Percentiles rank a stretch among this genome's conserved stretches.
Evolutionary conservation across 495 filamentous ascomycete species (phyloP).

Genomic region (Talaromyces wortmannii): DNA sequence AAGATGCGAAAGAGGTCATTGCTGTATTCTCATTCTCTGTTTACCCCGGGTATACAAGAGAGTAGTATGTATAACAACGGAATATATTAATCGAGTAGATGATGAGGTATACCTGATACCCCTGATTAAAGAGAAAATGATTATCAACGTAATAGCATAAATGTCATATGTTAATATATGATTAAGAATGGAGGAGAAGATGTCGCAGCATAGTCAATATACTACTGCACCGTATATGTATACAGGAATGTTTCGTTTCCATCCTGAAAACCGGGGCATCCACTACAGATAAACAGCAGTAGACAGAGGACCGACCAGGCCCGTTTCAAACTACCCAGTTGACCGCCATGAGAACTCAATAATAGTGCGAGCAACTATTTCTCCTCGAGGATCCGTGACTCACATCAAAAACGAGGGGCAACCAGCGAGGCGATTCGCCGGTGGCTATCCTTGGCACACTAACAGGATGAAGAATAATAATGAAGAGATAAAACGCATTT

Average conservation of each 20-base stretch:
- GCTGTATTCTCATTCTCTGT: constrained; percentile 2
- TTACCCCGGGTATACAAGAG: not conserved
- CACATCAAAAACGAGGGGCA: not conserved
- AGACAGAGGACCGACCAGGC: not conserved
- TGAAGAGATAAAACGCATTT: too few species aligned
- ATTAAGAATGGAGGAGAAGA: too few species aligned
- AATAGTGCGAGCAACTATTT: not conserved
- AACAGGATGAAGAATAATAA: too few species aligned
- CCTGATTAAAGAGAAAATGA: not conserved
- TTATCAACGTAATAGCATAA: not conserved
- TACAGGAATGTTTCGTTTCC: not conserved
- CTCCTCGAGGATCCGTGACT: not conserved
- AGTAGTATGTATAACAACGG: too few species aligned
- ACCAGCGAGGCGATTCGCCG: not conserved
- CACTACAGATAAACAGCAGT: not conserved
- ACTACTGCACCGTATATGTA: not conserved
- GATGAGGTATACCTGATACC: constrained; percentile 1
- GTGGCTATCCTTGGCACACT: not conserved
- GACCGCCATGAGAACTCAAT: not conserved
- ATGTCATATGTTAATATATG: not conserved
- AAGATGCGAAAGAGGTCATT: constrained; percentile 30
- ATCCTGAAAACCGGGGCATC: not conserved
- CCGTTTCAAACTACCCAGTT: not conserved
- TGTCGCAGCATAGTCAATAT: too few species aligned
- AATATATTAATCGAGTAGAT: not conserved